Evolutionary conservation across 2,329 filamentous ascomycete species (phyloP), one percentile per base, ranked within the genome.

Genomic region (Neofusicoccum laricinum): DNA sequence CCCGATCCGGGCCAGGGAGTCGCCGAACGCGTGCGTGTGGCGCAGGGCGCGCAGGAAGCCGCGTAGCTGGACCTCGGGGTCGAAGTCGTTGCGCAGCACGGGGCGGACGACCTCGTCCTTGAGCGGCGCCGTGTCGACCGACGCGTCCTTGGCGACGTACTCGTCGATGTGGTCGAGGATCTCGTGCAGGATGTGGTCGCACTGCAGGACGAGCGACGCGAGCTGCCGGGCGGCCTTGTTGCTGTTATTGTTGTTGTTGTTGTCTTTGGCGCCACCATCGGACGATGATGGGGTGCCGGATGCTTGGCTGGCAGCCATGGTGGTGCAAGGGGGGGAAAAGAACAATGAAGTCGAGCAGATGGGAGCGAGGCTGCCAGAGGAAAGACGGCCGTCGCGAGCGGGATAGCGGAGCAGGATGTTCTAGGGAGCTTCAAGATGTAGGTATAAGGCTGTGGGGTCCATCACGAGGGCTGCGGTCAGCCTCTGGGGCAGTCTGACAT

Each of bases 161-260:
- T 69, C 63, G 19, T 71, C 66, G 50, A 77, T 69, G 48, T 75
- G 73, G 11, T 72, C 66, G 19, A 76, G 68, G 25, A 77, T 76
- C 32, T 78, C 71, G 8, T 70, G 67, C 15, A 78, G 70, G 34
- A 77, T 72, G 53, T 73, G 72, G 21, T 70, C 67, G 8, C 69
- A 65, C 48, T 71, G 46, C 4, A 50, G 25, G 25, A 50, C n/a
- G 6, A 32, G 46, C 46, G 46, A 32, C 1, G 46, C 25, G 46
- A n/a, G 21, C 21, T 50, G 21, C 21, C 32, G 46, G 2, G 2
- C 25, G 25, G 25, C 11, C 15, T 50, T 50, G 21, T n/a, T n/a
- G n/a, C n/a, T n/a, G n/a, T n/a, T n/a, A n/a, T n/a, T n/a, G n/a
- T n/a, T n/a, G n/a, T n/a, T n/a, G n/a, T n/a, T n/a, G n/a, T 11